Evolutionary conservation across 2,329 filamentous ascomycete species (phyloP), one percentile per base, ranked within the genome.

Genomic region (Aureobasidium sp.): DNA sequence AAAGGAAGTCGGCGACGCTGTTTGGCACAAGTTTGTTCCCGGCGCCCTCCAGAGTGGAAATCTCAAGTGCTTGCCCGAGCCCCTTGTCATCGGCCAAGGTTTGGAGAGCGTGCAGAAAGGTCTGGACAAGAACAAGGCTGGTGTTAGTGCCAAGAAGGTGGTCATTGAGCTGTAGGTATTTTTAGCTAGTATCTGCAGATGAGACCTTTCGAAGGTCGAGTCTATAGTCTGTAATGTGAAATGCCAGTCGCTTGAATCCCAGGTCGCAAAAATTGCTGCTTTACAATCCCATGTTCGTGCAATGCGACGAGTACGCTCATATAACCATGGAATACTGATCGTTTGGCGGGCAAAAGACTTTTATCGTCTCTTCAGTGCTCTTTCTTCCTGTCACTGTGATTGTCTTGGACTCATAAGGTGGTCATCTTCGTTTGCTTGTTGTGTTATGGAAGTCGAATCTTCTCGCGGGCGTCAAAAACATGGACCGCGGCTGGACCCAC

Each of bases 91-190:
- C 22, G 74, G 74, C 0, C 72, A 74, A 63, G 76, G 76, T 14
- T 60, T 78, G 34, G 70, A 73, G 42, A 68, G 65, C 17, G 68
- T 77, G 29, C 72, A 76, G 49, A 68, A 69, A 11, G 76, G 70
- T 9, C 62, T 77, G 12, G 71, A 75, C 61, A 72, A 67, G 64
- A 69, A 70, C 61, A 74, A 71, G 66, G 68, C 67, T 49, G 76
- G 76, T 27, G 75, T 78, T 11, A 73, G 70, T 63, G 76, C 73
- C 11, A 68, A 67, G 63, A 78, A 78, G 66, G 65, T 78, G 12
- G 74, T 76, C 8, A 70, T 77, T 37, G 64, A 65, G 64, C 52
- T 65, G 45, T 48, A 29, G 25, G 25, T 5, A n/a, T 8, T 3
- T 17, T 3, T 3, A 9, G 7, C 3, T 7, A 9, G 7, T n/a